Conservation (phyloP, 371 early-diverging fungal genomes). For the Chytridium lagenaria region DNA sequence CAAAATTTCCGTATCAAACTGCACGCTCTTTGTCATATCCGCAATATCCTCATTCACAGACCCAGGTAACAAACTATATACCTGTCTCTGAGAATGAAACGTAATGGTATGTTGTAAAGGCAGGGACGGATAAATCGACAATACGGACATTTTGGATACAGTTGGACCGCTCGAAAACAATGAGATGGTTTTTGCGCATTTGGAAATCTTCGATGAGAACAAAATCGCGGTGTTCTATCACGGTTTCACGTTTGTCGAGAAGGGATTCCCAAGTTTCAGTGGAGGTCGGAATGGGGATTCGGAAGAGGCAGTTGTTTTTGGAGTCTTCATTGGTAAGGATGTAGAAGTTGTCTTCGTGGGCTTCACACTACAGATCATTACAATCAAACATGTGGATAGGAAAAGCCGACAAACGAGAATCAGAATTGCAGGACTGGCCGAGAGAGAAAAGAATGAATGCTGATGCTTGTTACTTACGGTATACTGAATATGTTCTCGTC, state of each 20-base stretch:
- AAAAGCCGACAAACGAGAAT: too few relatives aligned
- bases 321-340: slow-evolving; percentile 62
- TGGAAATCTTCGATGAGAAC: slow-evolving; percentile 63
- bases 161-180: slow-evolving; percentile 66
- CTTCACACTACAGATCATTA: slow-evolving; percentile 40
- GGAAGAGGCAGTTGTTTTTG: slow-evolving; percentile 62
- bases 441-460: background rate
- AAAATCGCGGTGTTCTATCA: slow-evolving; percentile 62
- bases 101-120: slow-evolving; percentile 62
- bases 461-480: slow-evolving; percentile 7
- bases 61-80: slow-evolving; percentile 58
- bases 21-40: slow-evolving; percentile 48
- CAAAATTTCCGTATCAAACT: slow-evolving; percentile 46
- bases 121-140: slow-evolving; percentile 38
- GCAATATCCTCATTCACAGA: slow-evolving; percentile 57
- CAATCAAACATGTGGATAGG: background rate
- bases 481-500: slow-evolving; percentile 58
- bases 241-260: slow-evolving; percentile 47
- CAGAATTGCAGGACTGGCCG: background rate
- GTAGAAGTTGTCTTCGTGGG: slow-evolving; percentile 58
- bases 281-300: slow-evolving; percentile 53
- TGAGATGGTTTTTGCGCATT: slow-evolving; percentile 56
- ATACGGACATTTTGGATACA: slow-evolving; percentile 67
- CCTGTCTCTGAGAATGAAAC: slow-evolving; percentile 64
- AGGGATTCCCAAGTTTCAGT: slow-evolving; percentile 24